Base-by-base conservation (phyloP, 2,329 filamentous ascomycete genomes). In the Talaromyces sp. region DNA sequence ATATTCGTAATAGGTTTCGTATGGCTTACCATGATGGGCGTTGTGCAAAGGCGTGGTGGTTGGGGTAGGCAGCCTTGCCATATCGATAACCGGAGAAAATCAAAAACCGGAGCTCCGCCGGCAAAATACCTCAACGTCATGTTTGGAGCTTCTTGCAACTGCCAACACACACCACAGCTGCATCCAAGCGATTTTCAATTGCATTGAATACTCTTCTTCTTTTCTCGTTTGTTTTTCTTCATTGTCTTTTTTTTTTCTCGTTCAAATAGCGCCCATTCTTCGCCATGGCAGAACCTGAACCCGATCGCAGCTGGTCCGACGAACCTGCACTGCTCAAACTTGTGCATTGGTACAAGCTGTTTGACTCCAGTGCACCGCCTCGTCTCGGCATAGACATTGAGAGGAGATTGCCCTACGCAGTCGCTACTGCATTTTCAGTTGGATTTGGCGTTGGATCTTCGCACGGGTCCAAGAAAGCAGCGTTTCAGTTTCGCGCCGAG, bases 401-500 rank as follows among this genome's bases (percentile, higher is more conserved):
- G 39, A 72, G 84, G 19, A 88, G 91, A 62, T 81, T 95, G 42
- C 82, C 88, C 39, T 78, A 89, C 57, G 87, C 88, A 13, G 81
- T 86, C 3, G 64, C 83, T 11, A 78, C 86, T 28, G 86, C 88
- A 7, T 90, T 90, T 66, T 68, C 84, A 4, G 79, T 88, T n/a
- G 91, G 92, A 59, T 82, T 90, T 71, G 79, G 79, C 1, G 80
- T 96, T 13, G 93, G 92, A 28, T 79, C 88, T 19, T 82, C 86
- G 7, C 86, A 92, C 60, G 92, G 91, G 27, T 88, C 87, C 62
- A 87, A 87, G 70, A 87, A 84, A 72, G 85, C 91, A 0, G 88
- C 90, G 57, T 82, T 96, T 62, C 89, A 90, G 44, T 99, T 97
- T 79, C 89, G 93, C 60, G 95, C 95, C 63, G 95, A 99, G 77